phyloP scores from a whole-genome alignment of 805 yeast genomes.

The Metschnikowia shivogae region DNA sequence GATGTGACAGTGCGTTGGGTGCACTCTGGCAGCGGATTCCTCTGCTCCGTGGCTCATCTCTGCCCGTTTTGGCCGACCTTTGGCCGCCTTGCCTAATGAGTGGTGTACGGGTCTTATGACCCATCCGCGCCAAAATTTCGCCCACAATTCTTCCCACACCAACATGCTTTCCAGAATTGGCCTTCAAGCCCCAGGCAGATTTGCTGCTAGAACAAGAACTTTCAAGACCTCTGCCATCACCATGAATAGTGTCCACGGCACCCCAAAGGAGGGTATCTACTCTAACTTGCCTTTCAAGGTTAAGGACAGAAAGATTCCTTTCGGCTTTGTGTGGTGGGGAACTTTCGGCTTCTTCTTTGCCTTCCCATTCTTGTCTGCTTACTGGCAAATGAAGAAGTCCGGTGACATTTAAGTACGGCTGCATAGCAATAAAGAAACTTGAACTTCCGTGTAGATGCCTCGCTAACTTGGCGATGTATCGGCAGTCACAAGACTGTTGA shows the following conservation, averaged over 20 bases:
- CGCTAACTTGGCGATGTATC: too few relatives aligned
- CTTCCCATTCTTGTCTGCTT: conserved; percentile 73
- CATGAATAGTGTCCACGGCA: conserved; percentile 33
- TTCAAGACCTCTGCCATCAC: conserved; percentile 46
- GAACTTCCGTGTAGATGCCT: conserved; percentile 13
- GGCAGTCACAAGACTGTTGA: too few relatives aligned
- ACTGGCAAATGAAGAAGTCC: conserved; percentile 83
- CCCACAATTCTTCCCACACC: background rate
- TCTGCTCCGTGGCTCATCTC: too few relatives aligned
- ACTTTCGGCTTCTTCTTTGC: conserved; percentile 42
- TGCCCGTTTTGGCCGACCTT: too few relatives aligned
- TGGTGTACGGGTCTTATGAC: conserved; percentile 1
- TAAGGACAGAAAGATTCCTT: conserved; percentile 89
- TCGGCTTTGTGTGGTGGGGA: conserved; percentile 75
- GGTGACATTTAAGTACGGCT: conserved; percentile 42
- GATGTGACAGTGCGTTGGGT: too few relatives aligned
- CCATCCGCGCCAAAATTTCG: conserved; percentile 2
- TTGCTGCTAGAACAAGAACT: conserved; percentile 22
- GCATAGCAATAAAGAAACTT: conserved; percentile 2
- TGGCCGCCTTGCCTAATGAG: background rate
- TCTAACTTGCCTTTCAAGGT: conserved; percentile 92
- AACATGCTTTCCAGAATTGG: conserved; percentile 26
- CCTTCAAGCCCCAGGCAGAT: conserved; percentile 16
- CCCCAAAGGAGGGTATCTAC: conserved; percentile 65
- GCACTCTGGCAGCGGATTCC: too few relatives aligned